phyloP scores from a whole-genome alignment of 768 basidiomycete genomes.

The Tricholoma furcatifolium region DNA sequence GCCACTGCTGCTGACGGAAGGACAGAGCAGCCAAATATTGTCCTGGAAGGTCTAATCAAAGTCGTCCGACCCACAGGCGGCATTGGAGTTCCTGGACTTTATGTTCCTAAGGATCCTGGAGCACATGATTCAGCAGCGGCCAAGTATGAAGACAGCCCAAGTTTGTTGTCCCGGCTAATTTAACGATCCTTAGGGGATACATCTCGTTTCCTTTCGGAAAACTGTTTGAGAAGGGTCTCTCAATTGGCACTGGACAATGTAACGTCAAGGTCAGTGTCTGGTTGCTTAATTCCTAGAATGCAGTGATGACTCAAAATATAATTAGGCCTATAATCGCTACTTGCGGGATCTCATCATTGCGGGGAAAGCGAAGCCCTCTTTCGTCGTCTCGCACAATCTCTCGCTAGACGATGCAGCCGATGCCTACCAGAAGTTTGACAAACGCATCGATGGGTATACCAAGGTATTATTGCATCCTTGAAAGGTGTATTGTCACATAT shows the following conservation, averaged over 20 bases:
- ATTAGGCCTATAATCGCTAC: constrained; percentile 50
- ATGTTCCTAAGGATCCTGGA: constrained; percentile 56
- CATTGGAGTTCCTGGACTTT: constrained; percentile 56
- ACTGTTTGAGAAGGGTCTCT: constrained; percentile 56
- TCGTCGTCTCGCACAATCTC: constrained; percentile 55
- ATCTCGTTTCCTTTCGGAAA: constrained; percentile 53
- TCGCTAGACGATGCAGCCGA: constrained; percentile 44
- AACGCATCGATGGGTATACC: constrained; percentile 51
- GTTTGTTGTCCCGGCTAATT: not conserved
- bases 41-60: constrained; percentile 49
- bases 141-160: constrained; percentile 38
- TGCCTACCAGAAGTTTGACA: constrained; percentile 55
- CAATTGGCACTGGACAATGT: constrained; percentile 53
- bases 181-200: constrained; percentile 33
- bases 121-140: constrained; percentile 51
- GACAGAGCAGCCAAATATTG: constrained; percentile 54
- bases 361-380: constrained; percentile 51
- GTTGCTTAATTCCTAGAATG: not conserved
- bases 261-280: constrained; percentile 44
- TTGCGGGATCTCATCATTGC: constrained; percentile 54
- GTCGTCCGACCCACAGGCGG: constrained; percentile 55
- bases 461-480: constrained; percentile 51
- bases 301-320: not conserved
- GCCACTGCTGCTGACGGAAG: constrained; percentile 52
- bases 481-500: not conserved